Percentiles rank a stretch among this genome's conserved stretches.
phyloP scores from a whole-genome alignment of 371 early-diverging fungal species.

The Gilbertella persicaria region DNA sequence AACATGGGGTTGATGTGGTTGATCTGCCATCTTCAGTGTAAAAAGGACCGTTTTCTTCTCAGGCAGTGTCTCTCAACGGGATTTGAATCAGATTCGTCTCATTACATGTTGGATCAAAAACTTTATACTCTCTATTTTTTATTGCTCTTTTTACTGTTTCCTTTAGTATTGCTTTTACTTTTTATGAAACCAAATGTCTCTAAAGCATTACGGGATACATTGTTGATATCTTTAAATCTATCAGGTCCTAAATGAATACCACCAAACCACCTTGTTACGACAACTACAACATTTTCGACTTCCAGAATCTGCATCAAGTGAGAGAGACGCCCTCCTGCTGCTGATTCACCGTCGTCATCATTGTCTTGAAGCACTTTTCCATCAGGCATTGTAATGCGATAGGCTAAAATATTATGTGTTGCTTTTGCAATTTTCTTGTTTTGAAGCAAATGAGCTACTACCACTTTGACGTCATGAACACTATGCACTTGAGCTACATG shows the following conservation, averaged over 20 bases:
- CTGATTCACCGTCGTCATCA: slow-evolving; percentile 85
- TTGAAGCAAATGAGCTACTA: slow-evolving; percentile 61
- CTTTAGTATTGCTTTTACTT: slow-evolving; percentile 4
- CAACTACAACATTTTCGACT: slow-evolving; percentile 76
- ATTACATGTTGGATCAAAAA: too few relatives aligned
- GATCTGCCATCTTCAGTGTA: too few relatives aligned
- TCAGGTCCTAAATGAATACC: slow-evolving; percentile 83
- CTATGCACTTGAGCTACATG: slow-evolving; percentile 72
- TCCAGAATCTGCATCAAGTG: slow-evolving; percentile 79
- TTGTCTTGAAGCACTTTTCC: slow-evolving; percentile 70
- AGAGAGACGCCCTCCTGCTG: slow-evolving; percentile 77
- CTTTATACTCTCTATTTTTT: not conserved
- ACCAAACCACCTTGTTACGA: slow-evolving; percentile 92
- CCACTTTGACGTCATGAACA: slow-evolving; percentile 60
- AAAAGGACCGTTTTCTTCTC: too few relatives aligned
- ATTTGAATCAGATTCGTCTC: too few relatives aligned
- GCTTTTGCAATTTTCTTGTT: slow-evolving; percentile 82
- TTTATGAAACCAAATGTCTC: slow-evolving; percentile 65
- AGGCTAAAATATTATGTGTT: slow-evolving; percentile 91
- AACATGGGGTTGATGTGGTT: too few relatives aligned
- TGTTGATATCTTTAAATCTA: slow-evolving; percentile 92
- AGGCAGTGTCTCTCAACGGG: too few relatives aligned
- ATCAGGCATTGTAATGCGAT: slow-evolving; percentile 67
- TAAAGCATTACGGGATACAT: slow-evolving; percentile 72
- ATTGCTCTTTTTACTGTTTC: slow-evolving; percentile 11